These are phyloP conservation scores for Penicillium crustosum DNA, from an alignment of 2,329 filamentous ascomycete genomes.

Conservation along the genomic window DNA sequence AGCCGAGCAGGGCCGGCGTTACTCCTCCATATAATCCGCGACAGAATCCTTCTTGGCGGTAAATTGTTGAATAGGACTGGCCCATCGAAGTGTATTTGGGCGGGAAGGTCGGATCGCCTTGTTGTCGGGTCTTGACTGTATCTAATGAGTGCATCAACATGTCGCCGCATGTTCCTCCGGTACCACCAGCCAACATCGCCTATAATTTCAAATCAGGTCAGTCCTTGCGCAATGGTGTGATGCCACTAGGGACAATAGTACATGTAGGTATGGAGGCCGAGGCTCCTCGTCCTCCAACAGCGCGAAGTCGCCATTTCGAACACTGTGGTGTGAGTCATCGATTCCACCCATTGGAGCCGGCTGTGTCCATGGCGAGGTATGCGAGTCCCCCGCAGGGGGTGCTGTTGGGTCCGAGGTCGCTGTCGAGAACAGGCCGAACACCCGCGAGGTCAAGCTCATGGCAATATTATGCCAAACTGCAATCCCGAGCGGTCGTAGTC, in stretches of 20 bases:
- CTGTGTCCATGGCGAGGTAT: conserved; percentile 31
- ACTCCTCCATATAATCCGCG: conserved; percentile 93
- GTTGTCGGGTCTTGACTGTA: conserved; percentile 96
- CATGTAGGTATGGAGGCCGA: conserved; percentile 64
- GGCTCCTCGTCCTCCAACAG: conserved; percentile 53
- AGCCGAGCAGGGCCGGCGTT: conserved; percentile 83
- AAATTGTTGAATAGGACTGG: conserved; percentile 88
- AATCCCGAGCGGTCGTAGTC: conserved; percentile 32
- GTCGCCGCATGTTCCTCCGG: conserved; percentile 90
- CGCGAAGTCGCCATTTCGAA: conserved; percentile 39
- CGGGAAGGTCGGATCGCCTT: conserved; percentile 90
- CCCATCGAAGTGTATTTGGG: conserved; percentile 90
- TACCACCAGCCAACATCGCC: conserved; percentile 93
- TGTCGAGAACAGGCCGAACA: conserved; percentile 54
- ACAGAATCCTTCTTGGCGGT: conserved; percentile 83
- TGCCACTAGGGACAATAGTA: conserved; percentile 42
- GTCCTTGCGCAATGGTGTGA: background rate
- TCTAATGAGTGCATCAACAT: conserved; percentile 99
- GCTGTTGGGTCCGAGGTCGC: conserved; percentile 31
- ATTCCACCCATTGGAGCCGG: conserved; percentile 20
- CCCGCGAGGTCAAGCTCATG: conserved; percentile 60
- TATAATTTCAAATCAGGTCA: conserved; percentile 40
- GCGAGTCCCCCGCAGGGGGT: conserved; percentile 28
- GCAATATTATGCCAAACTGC: conserved; percentile 36
- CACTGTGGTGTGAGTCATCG: conserved; percentile 15